phyloP scores from a whole-genome alignment of 2,329 filamentous ascomycete species.

The Aspergillus sp. region DNA sequence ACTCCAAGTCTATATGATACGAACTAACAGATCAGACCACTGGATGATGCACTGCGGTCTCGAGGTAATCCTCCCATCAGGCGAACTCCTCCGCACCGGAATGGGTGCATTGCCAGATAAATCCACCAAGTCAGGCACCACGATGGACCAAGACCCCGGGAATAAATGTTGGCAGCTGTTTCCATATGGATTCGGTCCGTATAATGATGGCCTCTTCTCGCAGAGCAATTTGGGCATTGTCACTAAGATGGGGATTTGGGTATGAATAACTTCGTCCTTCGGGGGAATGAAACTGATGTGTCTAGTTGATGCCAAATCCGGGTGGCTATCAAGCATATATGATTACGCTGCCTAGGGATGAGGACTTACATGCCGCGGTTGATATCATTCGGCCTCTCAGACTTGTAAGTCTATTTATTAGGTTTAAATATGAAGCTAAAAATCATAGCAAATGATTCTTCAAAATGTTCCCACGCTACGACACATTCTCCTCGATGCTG shows the following conservation, averaged over 20 bases:
- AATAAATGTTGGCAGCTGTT: conserved; percentile 42
- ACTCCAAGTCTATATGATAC: neutral
- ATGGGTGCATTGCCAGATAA: conserved; percentile 36
- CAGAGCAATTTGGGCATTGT: conserved; percentile 52
- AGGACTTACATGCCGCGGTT: conserved; percentile 40
- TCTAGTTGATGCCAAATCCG: conserved; percentile 48
- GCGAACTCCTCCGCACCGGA: conserved; percentile 42
- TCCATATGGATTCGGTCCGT: conserved; percentile 38
- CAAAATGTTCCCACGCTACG: conserved; percentile 47
- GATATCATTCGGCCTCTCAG: conserved; percentile 34
- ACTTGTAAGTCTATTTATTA: conserved; percentile 1
- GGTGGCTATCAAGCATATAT: conserved; percentile 44
- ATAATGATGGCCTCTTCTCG: conserved; percentile 45
- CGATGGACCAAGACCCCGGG: conserved; percentile 1
- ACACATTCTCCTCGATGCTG: conserved; percentile 43
- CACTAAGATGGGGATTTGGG: conserved; percentile 51
- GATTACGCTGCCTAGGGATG: conserved; percentile 45
- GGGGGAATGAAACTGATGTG: neutral
- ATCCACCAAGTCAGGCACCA: neutral
- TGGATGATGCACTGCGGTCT: conserved; percentile 39
- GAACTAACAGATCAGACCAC: conserved; percentile 27
- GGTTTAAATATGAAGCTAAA: no score
- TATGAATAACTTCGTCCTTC: neutral
- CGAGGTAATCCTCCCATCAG: conserved; percentile 44
- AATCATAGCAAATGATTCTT: conserved; percentile 32